Evolutionary conservation across 2,329 filamentous ascomycete genomes (phyloP), one percentile per base, ranked within the genome.

Genomic region (Stachybotrys chlorohalonatus): DNA sequence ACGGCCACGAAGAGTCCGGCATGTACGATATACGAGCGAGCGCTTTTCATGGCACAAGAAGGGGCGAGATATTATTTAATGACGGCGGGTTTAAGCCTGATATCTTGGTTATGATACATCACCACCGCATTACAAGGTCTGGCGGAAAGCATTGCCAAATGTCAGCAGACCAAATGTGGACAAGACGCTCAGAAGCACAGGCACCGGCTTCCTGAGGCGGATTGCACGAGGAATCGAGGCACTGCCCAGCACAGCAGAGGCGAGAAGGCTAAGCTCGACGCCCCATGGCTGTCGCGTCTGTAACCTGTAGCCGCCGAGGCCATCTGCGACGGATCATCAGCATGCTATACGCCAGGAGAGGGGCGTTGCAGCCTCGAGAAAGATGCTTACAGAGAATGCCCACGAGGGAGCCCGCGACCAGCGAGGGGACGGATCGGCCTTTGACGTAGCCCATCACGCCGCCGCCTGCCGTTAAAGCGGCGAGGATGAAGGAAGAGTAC

Each of bases 221-320:
- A 99, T 84, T 5, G 91, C 94, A 53, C 94, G 82, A 11, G 94
- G 94, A 57, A 97, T 86, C 2, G 89, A 87, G 47, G 88, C 88
- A 17, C 90, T 91, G 47, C 81, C 93, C 42, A 99, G 80, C 31
- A 97, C 75, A n/a, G 90, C 65, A 1, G 90, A 95, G 5, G 94
- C 94, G 48, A 96, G 77, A 9, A 99, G 80, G n/a, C 87, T 89
- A 48, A 96, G 76, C 73, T 97, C 94, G 62, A 95, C 75, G 58
- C 93, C 94, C 70, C 94, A 96, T 3, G 88, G 69, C 68, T 90
- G 81, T 57, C 80, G 77, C 63, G 84, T 85, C 63, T 87, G 85
- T 59, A 96, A 85, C 56, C 92, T 88, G 66, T 89, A 85, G 60
- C 87, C 92, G 59, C 90, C 90, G 48, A 96, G 76, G 30, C 84